Base-by-base conservation (phyloP, 2,329 filamentous ascomycete genomes). In the Bimuria novae-zelandiae region DNA sequence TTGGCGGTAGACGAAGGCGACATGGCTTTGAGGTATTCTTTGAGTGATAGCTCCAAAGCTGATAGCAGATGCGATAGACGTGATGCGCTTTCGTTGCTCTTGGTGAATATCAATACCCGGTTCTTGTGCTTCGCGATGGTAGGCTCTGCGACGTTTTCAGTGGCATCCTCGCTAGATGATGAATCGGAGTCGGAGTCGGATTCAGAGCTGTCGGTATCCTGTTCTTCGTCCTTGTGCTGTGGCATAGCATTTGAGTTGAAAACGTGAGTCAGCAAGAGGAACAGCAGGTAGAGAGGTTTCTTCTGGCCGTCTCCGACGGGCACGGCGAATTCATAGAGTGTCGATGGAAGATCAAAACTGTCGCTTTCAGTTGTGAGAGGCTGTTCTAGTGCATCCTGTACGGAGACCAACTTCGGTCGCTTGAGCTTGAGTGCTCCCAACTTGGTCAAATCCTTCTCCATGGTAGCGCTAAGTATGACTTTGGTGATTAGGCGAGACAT, bases 391-490 rank as follows among this genome's bases (percentile, higher is more conserved):
- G 73, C 64, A 25, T 83, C 84, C 56, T 92, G 88, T 12, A 96
- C 81, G 0, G 91, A 82, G 0, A 97, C 82, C 41, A 97, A 77
- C 54, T 83, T 88, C 3, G 94, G 93, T 47, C 89, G 81, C 23
- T 81, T 79, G 25, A 97, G 79, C 54, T 83, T 88, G 32, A 97
- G 74, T 0, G 85, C 87, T 50, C 84, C 88, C 17, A 97, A 77
- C 55, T 94, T 87, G 30, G 89, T 89, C 42, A 96, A 78, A 67
- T 97, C 92, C 52, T 86, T 83, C 1, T 92, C 96, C 85, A 97
- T 91, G 0, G 93, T 97, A 5, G 93, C 94, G 70, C 91, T 96
- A 3, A 97, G 81, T 47, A 97, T 83, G 16, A 97, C 81, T 74
- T 97, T 97, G 45, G 87, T 85, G 3, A 94, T 79, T 62, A 76